Evolutionary conservation across 495 filamentous ascomycete species (phyloP), one percentile per base, ranked within the genome.

Genomic region (Penicillium macrosclerotiorum): DNA sequence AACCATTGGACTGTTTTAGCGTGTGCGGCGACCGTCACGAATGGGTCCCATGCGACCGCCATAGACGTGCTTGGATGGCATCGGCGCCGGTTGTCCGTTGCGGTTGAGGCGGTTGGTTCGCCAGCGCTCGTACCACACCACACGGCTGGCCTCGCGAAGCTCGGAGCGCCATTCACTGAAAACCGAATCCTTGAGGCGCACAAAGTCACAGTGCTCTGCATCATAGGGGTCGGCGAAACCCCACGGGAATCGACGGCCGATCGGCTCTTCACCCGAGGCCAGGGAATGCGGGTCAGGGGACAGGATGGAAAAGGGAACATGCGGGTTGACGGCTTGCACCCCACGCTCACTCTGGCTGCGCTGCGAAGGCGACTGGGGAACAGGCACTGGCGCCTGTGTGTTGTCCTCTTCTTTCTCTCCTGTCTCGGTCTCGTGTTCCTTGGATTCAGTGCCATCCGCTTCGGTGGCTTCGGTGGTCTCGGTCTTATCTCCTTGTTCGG

Each of bases 61-160:
- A 23, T 56, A 68, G 11, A 9, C 39, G 42, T 58, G 56, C 45
- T 62, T 60, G 18, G 43, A 30, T 13, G 45, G 37, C 51, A 57
- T 46, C 12, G 55, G 51, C 3, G 50, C 25, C n/a, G 60, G 42
- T 34, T 49, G 48, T 12, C 57, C 61, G 38, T 73, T 63, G 24
- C 70, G 64, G 34, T 78, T 74, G 49, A 89, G 65, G 33, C 85
- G 78, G 55, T 76, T 79, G 24, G 85, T 97, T 68, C 93, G 81
- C 93, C 93, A 98, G 52, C 88, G 83, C 67, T 98, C 93, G 54
- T 98, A 98, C 88, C 90, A 97, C 47, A 88, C 74, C 68, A 95
- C 90, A 39, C 89, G 80, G 66, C 90, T 95, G 30, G 88, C 88
- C 67, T 95, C 91, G 34, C 92, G 85, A 49, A 98, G 75, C 58